Base-by-base conservation (phyloP, 2,329 filamentous ascomycete genomes). In the Fusarium coffeatum region DNA sequence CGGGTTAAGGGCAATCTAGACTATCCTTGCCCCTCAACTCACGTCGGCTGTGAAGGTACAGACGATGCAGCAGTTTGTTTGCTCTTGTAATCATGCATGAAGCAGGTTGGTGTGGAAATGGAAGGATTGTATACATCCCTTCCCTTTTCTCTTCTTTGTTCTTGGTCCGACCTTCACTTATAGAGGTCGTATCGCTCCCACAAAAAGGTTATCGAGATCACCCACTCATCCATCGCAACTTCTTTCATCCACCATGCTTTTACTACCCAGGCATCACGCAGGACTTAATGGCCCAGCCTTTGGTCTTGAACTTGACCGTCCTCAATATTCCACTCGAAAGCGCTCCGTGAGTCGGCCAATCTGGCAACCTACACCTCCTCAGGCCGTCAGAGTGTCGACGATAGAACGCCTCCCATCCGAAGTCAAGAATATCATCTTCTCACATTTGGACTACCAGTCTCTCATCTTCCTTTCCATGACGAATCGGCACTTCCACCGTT, bases 381-480 rank as follows among this genome's bases (percentile, higher is more conserved):
- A 57, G 5, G 59, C 63, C 22, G 41, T 28, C 50, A 76, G 71
- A 69, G 59, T 74, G 15, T 78, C 74, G 9, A 49, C 66, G 6
- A 59, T 82, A 37, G 79, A 82, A 54, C 73, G 74, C 18, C 74
- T 82, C 12, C 80, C 81, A 1, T 47, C 53, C 20, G 77, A 80
- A 54, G 57, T 82, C 15, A 78, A 79, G 41, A 66, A 66, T 4
- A 76, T 79, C 34, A 72, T 82, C 43, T 78, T 78, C 55, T 76
- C 75, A 8, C 53, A 76, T 27, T 68, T 82, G n/a, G 80, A 82
- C 68, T 82, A 82, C 48, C 78, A 81, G 64, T 76, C 79, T n/a
- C 76, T 82, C 32, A 82, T 82, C 46, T 74, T 78, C 55, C 72
- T 82, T 8, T 82, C 80, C 2, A 78, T 76, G 23, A 74, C 75